Percentiles rank a stretch among this genome's conserved stretches.
Conservation (phyloP, 2,329 filamentous ascomycete species). For the Ploettnerulaceae sp. region DNA sequence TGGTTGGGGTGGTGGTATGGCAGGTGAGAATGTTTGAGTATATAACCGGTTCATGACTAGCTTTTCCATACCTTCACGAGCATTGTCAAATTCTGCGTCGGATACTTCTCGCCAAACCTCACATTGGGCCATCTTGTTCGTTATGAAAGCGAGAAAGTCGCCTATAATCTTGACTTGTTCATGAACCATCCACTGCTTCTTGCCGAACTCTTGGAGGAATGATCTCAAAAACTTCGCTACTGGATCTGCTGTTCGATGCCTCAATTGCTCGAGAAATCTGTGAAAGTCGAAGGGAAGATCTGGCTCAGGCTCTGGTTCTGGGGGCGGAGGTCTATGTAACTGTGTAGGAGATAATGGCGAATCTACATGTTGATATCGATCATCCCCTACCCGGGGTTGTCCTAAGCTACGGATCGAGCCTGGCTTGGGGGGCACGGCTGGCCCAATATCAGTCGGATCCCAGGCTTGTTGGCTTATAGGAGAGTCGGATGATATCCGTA, state of each 20-base stretch:
- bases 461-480: constrained; percentile 13
- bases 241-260: constrained; percentile 95
- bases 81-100: constrained; percentile 97
- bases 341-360: constrained; percentile 43
- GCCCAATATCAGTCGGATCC: constrained; percentile 32
- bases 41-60: constrained; percentile 98
- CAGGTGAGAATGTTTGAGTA: constrained; percentile 91
- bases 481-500: constrained; percentile 25
- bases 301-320: constrained; percentile 74
- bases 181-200: constrained; percentile 99
- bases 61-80: constrained; percentile 98
- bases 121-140: constrained; percentile 96
- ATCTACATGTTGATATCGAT: constrained; percentile 42
- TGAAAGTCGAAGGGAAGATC: constrained; percentile 94
- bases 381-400: constrained; percentile 36
- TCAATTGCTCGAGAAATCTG: constrained; percentile 89
- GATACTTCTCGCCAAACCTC: constrained; percentile 96
- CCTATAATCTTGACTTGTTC: constrained; percentile 99
- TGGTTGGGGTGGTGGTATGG: constrained; percentile 76
- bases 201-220: constrained; percentile 89
- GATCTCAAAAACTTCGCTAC: constrained; percentile 94
- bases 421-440: constrained; percentile 40
- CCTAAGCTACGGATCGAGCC: constrained; percentile 32
- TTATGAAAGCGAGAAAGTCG: constrained; percentile 94
- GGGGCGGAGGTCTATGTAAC: constrained; percentile 59